Percentiles rank a stretch among this genome's conserved stretches.
Conservation (phyloP, 176 grass and related monocot genomes). For the Alopecurus myosuroides region DNA sequence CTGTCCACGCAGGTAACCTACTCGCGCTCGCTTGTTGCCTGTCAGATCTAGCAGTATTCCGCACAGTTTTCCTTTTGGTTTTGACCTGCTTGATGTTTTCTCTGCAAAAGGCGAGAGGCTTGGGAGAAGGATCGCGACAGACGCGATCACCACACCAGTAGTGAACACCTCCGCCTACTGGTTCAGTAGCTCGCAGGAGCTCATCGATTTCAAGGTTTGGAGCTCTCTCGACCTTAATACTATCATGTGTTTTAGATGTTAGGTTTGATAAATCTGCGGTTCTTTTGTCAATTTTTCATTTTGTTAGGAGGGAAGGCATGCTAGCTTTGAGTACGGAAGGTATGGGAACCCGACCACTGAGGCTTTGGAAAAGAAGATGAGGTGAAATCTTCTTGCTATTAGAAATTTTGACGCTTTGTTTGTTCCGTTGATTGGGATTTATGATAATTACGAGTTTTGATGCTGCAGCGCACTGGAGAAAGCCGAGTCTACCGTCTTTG, state of each 20-base stretch:
- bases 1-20: constrained; percentile 86
- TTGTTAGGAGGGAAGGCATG: constrained; percentile 87
- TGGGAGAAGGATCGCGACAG: constrained; percentile 79
- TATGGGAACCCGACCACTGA: constrained; percentile 97
- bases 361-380: constrained; percentile 98
- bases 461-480: constrained; percentile 82
- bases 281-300: neutral
- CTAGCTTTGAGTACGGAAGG: constrained; percentile 93
- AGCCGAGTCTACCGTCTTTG: constrained; percentile 95
- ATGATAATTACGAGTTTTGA: constrained; percentile 22
- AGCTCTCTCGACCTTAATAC: neutral
- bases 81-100: constrained; percentile 1
- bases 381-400: constrained; percentile 31
- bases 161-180: constrained; percentile 99
- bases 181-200: constrained; percentile 93
- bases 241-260: neutral
- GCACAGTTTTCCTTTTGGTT: neutral
- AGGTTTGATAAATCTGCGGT: constrained; percentile 19
- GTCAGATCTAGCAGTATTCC: constrained; percentile 29
- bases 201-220: constrained; percentile 94
- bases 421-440: neutral
- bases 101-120: constrained; percentile 75
- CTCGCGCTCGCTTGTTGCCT: neutral
- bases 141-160: constrained; percentile 93
- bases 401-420: constrained; percentile 3